Evolutionary conservation across 2,329 filamentous ascomycete genomes (phyloP).

Genomic region (Aspergillus phoenicis): DNA sequence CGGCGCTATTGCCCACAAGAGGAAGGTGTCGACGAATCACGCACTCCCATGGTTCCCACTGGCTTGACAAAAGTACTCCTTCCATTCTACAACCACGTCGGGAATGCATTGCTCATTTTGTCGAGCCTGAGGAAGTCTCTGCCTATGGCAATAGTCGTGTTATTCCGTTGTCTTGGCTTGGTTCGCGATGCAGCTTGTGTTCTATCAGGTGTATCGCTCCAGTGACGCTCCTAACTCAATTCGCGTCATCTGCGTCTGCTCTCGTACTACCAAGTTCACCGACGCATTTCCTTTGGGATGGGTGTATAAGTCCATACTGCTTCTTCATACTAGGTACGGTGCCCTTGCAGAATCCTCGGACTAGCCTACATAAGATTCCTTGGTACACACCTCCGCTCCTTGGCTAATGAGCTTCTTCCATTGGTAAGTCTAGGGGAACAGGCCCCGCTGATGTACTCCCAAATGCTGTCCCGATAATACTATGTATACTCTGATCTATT

Average conservation of each 20-base stretch:
- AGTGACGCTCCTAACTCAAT: too few relatives aligned
- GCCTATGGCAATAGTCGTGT: too few relatives aligned
- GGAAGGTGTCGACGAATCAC: background rate
- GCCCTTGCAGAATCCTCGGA: background rate
- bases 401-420: background rate
- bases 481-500: too few relatives aligned
- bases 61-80: background rate
- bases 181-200: too few relatives aligned
- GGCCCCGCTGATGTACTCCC: too few relatives aligned
- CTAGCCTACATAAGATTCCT: background rate
- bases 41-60: background rate
- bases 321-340: background rate
- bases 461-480: too few relatives aligned
- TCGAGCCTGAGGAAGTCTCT: too few relatives aligned
- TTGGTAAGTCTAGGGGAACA: too few relatives aligned
- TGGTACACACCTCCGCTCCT: background rate
- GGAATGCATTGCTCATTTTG: background rate
- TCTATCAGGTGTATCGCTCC: too few relatives aligned
- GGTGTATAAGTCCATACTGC: background rate
- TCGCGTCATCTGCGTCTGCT: too few relatives aligned
- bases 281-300: background rate
- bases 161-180: too few relatives aligned
- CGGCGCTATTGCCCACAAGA: background rate
- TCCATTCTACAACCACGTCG: background rate
- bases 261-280: too few relatives aligned